These are phyloP conservation scores for Limonomyces culmigenus DNA, from an alignment of 1,284 basidiomycete species.

Conservation along the genomic window DNA sequence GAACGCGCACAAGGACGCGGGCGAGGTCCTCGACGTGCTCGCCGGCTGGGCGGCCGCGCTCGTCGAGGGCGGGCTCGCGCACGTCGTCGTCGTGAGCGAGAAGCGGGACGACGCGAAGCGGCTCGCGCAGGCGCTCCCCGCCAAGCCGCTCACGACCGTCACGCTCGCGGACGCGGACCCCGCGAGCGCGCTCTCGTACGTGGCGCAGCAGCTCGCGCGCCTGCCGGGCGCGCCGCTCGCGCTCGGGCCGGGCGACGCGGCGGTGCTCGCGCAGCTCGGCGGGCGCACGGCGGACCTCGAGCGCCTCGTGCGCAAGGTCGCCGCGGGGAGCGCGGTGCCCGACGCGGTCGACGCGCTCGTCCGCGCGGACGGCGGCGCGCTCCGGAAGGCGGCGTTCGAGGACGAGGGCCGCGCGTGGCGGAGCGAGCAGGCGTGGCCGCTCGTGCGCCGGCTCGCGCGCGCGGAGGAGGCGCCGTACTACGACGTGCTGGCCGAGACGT, in stretches of 20 bases:
- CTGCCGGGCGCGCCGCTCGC: conserved; percentile 29
- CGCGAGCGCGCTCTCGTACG: conserved; percentile 63
- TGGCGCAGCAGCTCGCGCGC: conserved; percentile 67
- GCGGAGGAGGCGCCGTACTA: conserved; percentile 71
- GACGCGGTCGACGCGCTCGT: conserved; percentile 87
- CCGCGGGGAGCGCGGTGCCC: conserved; percentile 52
- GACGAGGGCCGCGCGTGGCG: conserved; percentile 81
- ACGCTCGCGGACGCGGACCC: conserved; percentile 76
- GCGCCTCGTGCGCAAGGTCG: conserved; percentile 73
- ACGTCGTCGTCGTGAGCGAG: conserved; percentile 85
- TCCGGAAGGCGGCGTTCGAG: conserved; percentile 86
- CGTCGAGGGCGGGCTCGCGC: conserved; percentile 72
- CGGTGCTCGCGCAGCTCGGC: conserved; percentile 59
- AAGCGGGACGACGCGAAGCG: conserved; percentile 79
- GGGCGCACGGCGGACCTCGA: conserved; percentile 81
- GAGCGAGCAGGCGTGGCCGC: conserved; percentile 75
- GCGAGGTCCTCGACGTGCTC: conserved; percentile 60
- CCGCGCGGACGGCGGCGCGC: conserved; percentile 59
- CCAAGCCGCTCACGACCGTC: conserved; percentile 70
- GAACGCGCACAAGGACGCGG: conserved; percentile 53
- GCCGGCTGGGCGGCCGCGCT: conserved; percentile 78
- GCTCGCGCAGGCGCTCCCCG: conserved; percentile 74
- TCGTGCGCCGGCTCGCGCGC: conserved; percentile 62
- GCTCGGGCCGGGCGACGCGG: conserved; percentile 34
- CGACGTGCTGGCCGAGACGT: conserved; percentile 69